These are phyloP conservation scores for Coemansia sp. DNA, from an alignment of 192 early-diverging fungal genomes.

Conservation along the genomic window DNA sequence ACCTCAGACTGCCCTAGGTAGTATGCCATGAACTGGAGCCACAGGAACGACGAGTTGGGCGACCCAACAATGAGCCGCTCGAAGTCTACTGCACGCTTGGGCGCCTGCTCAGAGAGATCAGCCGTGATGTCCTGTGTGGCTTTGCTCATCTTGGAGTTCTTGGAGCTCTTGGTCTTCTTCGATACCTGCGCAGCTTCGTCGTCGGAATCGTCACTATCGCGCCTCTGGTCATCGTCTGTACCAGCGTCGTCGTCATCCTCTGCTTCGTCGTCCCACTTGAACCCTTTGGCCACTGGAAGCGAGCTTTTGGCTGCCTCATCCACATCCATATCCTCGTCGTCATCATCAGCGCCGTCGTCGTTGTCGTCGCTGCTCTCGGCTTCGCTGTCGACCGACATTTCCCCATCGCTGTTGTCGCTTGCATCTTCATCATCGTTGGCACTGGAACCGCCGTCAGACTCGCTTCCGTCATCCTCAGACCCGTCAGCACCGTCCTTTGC, in stretches of 20 bases:
- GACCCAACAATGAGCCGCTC: constrained; percentile 91
- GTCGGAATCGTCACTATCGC: constrained; percentile 52
- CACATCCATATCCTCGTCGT: constrained; percentile 13
- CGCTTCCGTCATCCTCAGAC: constrained; percentile 37
- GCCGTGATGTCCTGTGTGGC: constrained; percentile 68
- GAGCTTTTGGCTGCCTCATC: constrained; percentile 20
- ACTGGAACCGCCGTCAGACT: constrained; percentile 19
- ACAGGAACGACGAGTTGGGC: constrained; percentile 94
- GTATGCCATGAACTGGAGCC: constrained; percentile 99
- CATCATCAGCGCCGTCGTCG: background rate
- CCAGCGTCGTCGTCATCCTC: constrained; percentile 30
- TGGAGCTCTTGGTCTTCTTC: constrained; percentile 18
- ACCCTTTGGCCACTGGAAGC: constrained; percentile 44
- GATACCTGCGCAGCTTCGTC: constrained; percentile 41
- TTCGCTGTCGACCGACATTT: constrained; percentile 1
- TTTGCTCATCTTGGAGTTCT: constrained; percentile 59
- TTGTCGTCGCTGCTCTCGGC: background rate
- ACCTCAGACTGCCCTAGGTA: constrained; percentile 93
- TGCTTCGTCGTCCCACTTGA: constrained; percentile 57
- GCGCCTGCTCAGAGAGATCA: constrained; percentile 65
- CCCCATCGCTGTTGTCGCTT: constrained; percentile 6
- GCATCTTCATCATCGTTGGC: constrained; percentile 13
- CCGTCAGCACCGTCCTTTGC: constrained; percentile 53
- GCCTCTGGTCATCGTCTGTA: constrained; percentile 11
- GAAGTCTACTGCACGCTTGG: constrained; percentile 79